A percentile compares a stretch with the other conserved stretches of the same genome.
These are phyloP conservation scores for Metschnikowia amazonensis DNA, from an alignment of 805 yeast genomes.

Conservation along the genomic window DNA sequence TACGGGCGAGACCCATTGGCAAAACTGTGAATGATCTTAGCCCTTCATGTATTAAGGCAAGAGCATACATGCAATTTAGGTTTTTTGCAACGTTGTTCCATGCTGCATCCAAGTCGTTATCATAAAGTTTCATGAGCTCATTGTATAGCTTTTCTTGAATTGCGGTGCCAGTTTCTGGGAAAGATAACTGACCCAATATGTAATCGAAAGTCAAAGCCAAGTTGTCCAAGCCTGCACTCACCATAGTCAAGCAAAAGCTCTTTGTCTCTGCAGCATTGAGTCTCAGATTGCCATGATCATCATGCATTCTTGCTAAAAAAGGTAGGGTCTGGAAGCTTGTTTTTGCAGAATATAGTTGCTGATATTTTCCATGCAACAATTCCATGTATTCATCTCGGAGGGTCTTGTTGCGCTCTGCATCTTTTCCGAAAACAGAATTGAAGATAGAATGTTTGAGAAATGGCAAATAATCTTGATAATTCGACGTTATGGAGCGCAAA, in stretches of 20 bases:
- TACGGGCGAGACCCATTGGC: constrained; percentile 64
- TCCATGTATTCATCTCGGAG: constrained; percentile 50
- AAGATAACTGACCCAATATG: constrained; percentile 56
- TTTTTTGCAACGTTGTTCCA: constrained; percentile 25
- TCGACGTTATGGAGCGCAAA: constrained; percentile 55
- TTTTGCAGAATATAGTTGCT: background rate
- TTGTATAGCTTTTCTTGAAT: constrained; percentile 44
- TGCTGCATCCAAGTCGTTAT: constrained; percentile 17
- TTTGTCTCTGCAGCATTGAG: constrained; percentile 47
- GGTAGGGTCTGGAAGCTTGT: background rate
- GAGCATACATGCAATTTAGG: constrained; percentile 44
- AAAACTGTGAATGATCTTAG: constrained; percentile 60
- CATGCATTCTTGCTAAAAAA: background rate
- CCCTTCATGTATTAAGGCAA: constrained; percentile 61
- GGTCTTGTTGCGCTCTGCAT: constrained; percentile 25
- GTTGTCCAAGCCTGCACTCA: constrained; percentile 77
- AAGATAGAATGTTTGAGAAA: constrained; percentile 32
- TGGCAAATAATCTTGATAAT: constrained; percentile 54
- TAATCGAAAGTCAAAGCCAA: constrained; percentile 61
- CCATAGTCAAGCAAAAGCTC: constrained; percentile 68
- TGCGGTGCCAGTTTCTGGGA: constrained; percentile 30
- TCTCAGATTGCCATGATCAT: constrained; percentile 21
- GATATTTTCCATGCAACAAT: constrained; percentile 21
- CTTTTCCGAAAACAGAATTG: background rate
- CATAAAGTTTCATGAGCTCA: constrained; percentile 7